Base-by-base conservation (phyloP, 2,329 filamentous ascomycete genomes). In the Clonostachys solani region DNA sequence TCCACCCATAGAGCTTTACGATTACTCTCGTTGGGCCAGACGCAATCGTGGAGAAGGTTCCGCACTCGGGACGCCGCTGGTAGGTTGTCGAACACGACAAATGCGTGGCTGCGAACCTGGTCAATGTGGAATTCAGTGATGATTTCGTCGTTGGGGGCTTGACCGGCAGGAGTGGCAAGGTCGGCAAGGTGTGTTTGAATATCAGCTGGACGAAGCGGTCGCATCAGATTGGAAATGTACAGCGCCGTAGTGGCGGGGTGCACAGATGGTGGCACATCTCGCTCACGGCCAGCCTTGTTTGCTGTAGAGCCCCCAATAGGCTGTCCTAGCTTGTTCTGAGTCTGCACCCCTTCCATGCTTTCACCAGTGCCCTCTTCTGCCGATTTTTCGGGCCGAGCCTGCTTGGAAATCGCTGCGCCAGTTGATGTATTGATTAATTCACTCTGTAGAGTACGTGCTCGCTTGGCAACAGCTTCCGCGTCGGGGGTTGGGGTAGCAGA, bases 171-270 rank as follows among this genome's bases (percentile, higher is more conserved):
- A 4, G 83, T 75, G 3, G 89, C 89, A 38, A 96, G 77, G 7
- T 78, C 70, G 40, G 80, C 62, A 5, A 97, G 74, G 59, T 96
- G 83, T 2, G 78, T 74, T 56, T 80, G 81, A 2, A 97, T 78
- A 16, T 75, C 73, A 23, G 74, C 70, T 1, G 83, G 78, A 49
- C 89, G 86, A 18, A 97, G 74, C 10, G 94, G 92, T 42, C 92
- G 85, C 82, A 95, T 92, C 47, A 97, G 81, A 58, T 96, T 86
- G 63, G 86, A 85, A 56, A 97, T 94, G 68, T 96, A 97, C 42
- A 97, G 72, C 15, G 89, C 86, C 33, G 81, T 69, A 4, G 91
- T 92, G 6, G 86, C 83, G 18, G 81, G 78, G 63, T 94, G 88
- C 35, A 84, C 67, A 0, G 88, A 77, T 7, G 85, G 83, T 19